A percentile compares a stretch with the other conserved stretches of the same genome.
phyloP scores from a whole-genome alignment of 306 rosid genomes.

The Alnus glutinosa region DNA sequence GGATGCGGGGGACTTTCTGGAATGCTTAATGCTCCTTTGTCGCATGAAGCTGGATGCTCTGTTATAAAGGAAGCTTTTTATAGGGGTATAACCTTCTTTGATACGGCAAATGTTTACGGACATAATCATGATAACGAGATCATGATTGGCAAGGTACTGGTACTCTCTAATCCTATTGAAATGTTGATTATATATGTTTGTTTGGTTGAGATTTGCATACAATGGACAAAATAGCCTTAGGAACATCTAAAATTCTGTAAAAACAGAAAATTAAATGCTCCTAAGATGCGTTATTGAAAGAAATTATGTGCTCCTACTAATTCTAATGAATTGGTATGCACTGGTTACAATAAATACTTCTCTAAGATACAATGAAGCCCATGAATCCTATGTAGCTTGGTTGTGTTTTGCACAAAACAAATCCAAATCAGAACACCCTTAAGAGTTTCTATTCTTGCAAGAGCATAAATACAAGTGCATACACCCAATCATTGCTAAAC shows the following conservation, averaged over 20 bases:
- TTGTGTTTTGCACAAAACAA: no score
- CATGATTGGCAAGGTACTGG: constrained; percentile 68
- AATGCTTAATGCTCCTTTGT: constrained; percentile 55
- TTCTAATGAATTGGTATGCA: no score
- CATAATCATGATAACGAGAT: constrained; percentile 59
- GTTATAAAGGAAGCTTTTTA: constrained; percentile 63
- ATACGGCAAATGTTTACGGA: constrained; percentile 67
- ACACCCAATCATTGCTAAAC: no score
- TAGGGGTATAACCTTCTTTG: constrained; percentile 70
- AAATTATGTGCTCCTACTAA: no score
- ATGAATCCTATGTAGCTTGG: no score
- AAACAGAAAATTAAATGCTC: no score
- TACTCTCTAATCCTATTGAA: neutral
- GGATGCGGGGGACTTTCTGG: constrained; percentile 87
- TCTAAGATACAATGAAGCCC: no score
- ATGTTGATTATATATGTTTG: neutral
- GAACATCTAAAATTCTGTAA: neutral
- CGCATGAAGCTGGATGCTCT: constrained; percentile 65
- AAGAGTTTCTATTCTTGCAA: no score
- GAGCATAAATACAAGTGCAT: no score
- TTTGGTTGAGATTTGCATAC: constrained; percentile 6
- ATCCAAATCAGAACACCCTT: no score
- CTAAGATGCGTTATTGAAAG: no score
- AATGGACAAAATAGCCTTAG: neutral
- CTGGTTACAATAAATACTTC: no score